Base-by-base conservation (phyloP, 2,329 filamentous ascomycete species). In the Fusarium anguioides region DNA sequence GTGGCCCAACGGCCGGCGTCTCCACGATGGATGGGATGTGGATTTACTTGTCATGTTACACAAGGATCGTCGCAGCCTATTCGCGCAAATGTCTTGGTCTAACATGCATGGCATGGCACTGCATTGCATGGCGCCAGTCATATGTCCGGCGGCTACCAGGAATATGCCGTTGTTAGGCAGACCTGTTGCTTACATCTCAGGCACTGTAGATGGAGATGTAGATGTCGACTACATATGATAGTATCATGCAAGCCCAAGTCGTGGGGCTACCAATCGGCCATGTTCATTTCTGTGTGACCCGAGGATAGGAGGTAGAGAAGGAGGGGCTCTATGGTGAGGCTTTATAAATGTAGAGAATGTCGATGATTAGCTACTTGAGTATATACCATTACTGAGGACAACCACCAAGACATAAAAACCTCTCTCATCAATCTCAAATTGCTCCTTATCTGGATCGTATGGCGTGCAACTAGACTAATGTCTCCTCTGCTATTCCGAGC, bases 1-100 rank as follows among this genome's bases (percentile, higher is more conserved):
- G n/a, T n/a, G 27, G 39, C 21, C 44, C 29, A 59, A 68, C 37
- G 46, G 40, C 49, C 37, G 49, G 54, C 29, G 49, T 52, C 45
- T 21, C 64, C 54, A 60, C 42, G 49, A 50, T 44, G 12, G 40
- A 56, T 21, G 31, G 46, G 39, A 26, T 51, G 64, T 37, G 60
- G 60, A 49, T 58, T 41, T 33, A 47, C 24, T 51, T 55, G 45
- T 68, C 59, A 64, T 50, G 64, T 68, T 67, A 67, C 64, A 67
- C 64, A 60, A 39, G 59, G 52, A 64, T 64, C 64, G 35, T n/a
- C 47, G 33, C 49, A 41, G 42, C 47, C 37, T 41, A 56, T 47
- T 48, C 47, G 39, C 27, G 27, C 33, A 31, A 36, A 47, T 31
- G 29, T 35, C 39, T 37, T 44, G 41, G 45, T 24, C 33, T 23